Conservation (phyloP, 2,329 filamentous ascomycete species). For the Periconia macrospinosa region DNA sequence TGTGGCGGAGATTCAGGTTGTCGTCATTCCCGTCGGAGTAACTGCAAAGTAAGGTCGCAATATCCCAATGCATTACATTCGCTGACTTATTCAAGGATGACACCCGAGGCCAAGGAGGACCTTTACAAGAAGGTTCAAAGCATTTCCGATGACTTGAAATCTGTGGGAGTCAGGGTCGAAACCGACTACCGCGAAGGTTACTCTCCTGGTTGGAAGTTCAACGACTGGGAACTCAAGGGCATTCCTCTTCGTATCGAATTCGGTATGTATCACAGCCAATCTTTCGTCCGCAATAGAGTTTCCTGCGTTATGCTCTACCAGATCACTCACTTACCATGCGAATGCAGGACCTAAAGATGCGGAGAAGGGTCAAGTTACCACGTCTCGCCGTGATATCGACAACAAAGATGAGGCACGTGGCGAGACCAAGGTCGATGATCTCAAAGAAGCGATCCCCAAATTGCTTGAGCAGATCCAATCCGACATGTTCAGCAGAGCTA, state of each 20-base stretch:
- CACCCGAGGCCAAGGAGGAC: slow-evolving; percentile 74
- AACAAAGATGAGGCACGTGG: slow-evolving; percentile 65
- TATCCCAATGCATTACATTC: slow-evolving; percentile 1
- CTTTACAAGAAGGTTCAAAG: slow-evolving; percentile 76
- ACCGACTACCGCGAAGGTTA: slow-evolving; percentile 87
- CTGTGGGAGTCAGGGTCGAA: slow-evolving; percentile 75
- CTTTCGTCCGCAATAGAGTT: not conserved
- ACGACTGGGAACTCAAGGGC: slow-evolving; percentile 97
- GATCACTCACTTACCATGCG: not conserved
- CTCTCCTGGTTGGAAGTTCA: slow-evolving; percentile 94
- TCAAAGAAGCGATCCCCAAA: slow-evolving; percentile 72
- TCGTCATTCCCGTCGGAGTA: slow-evolving; percentile 90
- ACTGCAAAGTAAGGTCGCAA: slow-evolving; percentile 73
- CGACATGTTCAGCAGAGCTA: slow-evolving; percentile 78
- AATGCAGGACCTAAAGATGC: slow-evolving; percentile 72
- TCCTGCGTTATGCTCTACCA: too few relatives aligned
- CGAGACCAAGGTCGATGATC: slow-evolving; percentile 73
- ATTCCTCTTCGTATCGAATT: slow-evolving; percentile 93
- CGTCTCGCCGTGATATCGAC: slow-evolving; percentile 80
- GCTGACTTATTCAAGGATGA: slow-evolving; percentile 23
- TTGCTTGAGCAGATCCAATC: slow-evolving; percentile 88
- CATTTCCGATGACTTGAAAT: slow-evolving; percentile 69
- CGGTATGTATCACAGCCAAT: slow-evolving; percentile 50
- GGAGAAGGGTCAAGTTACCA: slow-evolving; percentile 80
- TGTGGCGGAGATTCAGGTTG: slow-evolving; percentile 80